Base-by-base conservation (phyloP, 83 land plant genomes). In the Diphasiastrum complanatum region DNA sequence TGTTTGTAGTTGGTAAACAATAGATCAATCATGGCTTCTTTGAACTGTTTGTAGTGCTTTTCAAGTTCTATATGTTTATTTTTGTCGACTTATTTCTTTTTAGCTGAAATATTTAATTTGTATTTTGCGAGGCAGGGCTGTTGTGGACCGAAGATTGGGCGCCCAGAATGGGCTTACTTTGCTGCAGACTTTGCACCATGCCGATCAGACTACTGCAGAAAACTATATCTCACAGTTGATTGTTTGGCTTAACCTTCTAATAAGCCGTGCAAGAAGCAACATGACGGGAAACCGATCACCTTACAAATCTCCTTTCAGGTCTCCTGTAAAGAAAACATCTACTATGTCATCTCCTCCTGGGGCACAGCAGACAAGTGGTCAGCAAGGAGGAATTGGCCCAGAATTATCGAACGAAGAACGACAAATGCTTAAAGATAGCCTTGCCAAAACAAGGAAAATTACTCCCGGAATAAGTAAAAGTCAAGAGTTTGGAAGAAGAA, bases 171-270 rank as follows among this genome's bases (percentile, higher is more conserved):
- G 31, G 11, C 35, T 55, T 6, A 55, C 27, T 27, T 16, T 16
- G n/a, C 59, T 55, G 35, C 59, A 55, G 27, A 55, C 59, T 27
- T 27, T 55, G 6, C 34, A 55, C 35, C 59, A 55, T 1, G 59
- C 59, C 34, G 34, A 55, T 31, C 59, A 55, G 19, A 8, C 35
- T 11, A 55, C 34, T 24, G 19, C 59, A 16, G 59, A 55, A 35
- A 27, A 11, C 34, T 55, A 55, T 30, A 55, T 55, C 19, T 35
- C 31, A 11, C 35, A 55, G 59, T 27, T 55, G 0, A 55, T 55
- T 30, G 59, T 55, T 11, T 55, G 30, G 59, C 59, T 55, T 18
- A 55, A 55, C 59, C 28, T 55, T 14, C 34, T 55, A 11, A 35
- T 55, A 6, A 32, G 59, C 34, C 31, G 59, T 19, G 59, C 34